Conservation (phyloP, 768 basidiomycete species). For the Kwoniella dendrophila region DNA sequence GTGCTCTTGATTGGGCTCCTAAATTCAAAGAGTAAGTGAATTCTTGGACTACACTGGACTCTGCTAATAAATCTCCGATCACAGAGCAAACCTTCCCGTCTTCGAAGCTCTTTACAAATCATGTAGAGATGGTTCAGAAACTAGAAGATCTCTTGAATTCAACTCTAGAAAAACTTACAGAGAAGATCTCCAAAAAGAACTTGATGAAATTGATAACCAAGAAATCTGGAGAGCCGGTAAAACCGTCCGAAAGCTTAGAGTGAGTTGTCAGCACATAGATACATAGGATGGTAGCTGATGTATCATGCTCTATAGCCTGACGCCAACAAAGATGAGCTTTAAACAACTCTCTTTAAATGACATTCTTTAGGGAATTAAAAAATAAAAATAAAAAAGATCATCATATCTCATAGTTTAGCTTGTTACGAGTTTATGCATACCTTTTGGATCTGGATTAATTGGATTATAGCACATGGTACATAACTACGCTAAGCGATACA, state of each 20-base stretch:
- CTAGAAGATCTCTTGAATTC: conserved; percentile 93
- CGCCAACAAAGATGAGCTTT: conserved; percentile 51
- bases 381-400: neutral
- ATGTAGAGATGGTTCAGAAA: conserved; percentile 93
- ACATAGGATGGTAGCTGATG: no score
- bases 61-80: neutral
- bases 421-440: neutral
- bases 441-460: no score
- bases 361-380: neutral
- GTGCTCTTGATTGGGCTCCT: conserved; percentile 95
- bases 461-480: no score
- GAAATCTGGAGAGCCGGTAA: conserved; percentile 99
- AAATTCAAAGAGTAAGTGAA: conserved; percentile 68
- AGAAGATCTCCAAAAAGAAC: conserved; percentile 85
- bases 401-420: neutral
- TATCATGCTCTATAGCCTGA: conserved; percentile 34
- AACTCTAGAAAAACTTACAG: conserved; percentile 91
- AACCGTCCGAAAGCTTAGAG: conserved; percentile 75
- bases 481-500: no score
- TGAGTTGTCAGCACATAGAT: conserved; percentile 31
- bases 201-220: conserved; percentile 92
- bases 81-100: conserved; percentile 83
- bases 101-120: conserved; percentile 95
- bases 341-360: conserved; percentile 14
- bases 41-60: neutral